These are phyloP conservation scores for Trichoderma asperellum DNA, from an alignment of 2,329 filamentous ascomycete genomes.

Conservation along the genomic window DNA sequence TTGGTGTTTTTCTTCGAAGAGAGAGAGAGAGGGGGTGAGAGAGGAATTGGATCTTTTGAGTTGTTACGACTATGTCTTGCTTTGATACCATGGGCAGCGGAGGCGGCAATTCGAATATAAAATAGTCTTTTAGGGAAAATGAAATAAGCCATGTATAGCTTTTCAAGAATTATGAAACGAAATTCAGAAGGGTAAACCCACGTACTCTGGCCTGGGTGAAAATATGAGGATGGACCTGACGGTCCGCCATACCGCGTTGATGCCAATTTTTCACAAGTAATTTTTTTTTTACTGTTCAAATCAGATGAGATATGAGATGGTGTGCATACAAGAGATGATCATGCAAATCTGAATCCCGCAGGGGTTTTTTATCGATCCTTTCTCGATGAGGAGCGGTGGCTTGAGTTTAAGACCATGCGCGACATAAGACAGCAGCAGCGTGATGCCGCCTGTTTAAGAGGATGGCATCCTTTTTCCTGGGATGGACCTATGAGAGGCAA, in stretches of 20 bases:
- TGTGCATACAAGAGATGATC: neutral
- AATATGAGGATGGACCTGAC: neutral
- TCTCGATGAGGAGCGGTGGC: neutral
- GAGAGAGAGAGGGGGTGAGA: neutral
- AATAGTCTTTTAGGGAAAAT: neutral
- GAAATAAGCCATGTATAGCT: neutral
- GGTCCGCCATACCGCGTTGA: neutral
- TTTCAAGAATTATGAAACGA: neutral
- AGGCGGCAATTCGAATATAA: neutral
- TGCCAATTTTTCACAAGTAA: neutral
- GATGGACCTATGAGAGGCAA: neutral
- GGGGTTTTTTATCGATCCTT: neutral
- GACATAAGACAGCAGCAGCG: neutral
- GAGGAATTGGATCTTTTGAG: constrained; percentile 14
- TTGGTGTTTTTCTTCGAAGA: neutral
- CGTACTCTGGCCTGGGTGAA: neutral
- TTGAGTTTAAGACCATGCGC: neutral
- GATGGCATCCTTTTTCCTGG: neutral
- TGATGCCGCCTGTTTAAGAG: neutral
- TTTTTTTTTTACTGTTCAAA: no score
- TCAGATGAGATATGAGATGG: neutral
- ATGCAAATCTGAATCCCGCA: neutral
- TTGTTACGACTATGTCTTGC: constrained; percentile 1
- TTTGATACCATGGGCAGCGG: constrained; percentile 23
- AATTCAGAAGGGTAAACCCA: no score